These are phyloP conservation scores for Paramecium primaurelia DNA, from an alignment of 73 alveolate species.

Conservation along the genomic window DNA sequence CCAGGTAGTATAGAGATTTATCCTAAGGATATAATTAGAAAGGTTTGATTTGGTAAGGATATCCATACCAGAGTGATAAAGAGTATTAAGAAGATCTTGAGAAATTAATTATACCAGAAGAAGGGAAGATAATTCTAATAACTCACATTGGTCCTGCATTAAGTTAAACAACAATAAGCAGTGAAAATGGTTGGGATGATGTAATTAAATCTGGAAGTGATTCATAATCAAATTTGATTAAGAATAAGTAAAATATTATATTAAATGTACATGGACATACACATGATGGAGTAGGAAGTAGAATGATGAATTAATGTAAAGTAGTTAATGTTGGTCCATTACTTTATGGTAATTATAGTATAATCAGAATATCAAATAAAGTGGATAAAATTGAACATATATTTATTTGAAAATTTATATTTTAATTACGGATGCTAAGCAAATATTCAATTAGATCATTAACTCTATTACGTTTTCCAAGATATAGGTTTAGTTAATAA, in stretches of 20 bases:
- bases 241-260: not conserved
- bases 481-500: not conserved
- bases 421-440: slow-evolving; percentile 31
- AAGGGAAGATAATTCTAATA: not conserved
- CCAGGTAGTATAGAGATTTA: slow-evolving; percentile 2
- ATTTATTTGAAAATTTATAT: slow-evolving; percentile 8
- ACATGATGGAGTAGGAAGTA: slow-evolving; percentile 21
- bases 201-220: slow-evolving; percentile 17
- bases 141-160: not conserved
- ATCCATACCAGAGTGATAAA: slow-evolving; percentile 18
- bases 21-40: not conserved
- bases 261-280: slow-evolving; percentile 43
- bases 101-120: not conserved
- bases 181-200: not conserved
- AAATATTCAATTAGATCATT: not conserved
- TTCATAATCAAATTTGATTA: not conserved
- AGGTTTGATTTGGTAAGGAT: not conserved
- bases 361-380: not conserved
- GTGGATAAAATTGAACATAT: slow-evolving; percentile 22
- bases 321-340: slow-evolving; percentile 39
- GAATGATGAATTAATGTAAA: not conserved
- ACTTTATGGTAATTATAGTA: not conserved
- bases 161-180: not conserved
- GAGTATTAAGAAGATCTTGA: not conserved
- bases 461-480: not conserved